Base-by-base conservation (phyloP, 768 basidiomycete genomes). In the Wakefieldia striispora region DNA sequence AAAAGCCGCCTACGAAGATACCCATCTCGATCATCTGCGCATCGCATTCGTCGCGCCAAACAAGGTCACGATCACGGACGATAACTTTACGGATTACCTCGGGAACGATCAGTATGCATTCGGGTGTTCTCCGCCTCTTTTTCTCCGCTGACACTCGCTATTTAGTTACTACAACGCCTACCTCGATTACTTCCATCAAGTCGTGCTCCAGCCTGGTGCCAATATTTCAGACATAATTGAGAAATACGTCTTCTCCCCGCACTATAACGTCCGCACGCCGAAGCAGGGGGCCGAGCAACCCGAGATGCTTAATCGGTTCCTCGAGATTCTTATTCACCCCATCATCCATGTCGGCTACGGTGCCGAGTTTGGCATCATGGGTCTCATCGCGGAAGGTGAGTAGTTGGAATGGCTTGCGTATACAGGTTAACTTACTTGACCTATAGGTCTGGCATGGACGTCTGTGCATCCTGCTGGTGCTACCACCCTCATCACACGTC, bases 311-410 rank as follows among this genome's bases (percentile, higher is more conserved):
- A 77, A 73, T 51, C 76, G 84, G 13, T 74, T 82, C 50, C 54
- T 84, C 27, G 74, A 77, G 12, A 83, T 82, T 17, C 65, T 88
- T 20, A 49, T 87, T 2, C 87, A 89, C 52, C 82, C 85, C 0
- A 54, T 86, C 48, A 86, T 88, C 34, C 82, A 87, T 57, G 54
- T 70, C 4, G 85, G 82, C 4, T 79, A 80, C 59, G 86, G 84
- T 2, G 64, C 75, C 8, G 87, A 88, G 59, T 87, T 88, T 50
- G 75, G 76, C 13, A 44, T 87, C 29, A 77, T 75, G 11, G 86
- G 84, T 2, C 71, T 85, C 53, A 67, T 82, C 3, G 79, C 79
- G 3, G 86, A 88, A 72, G 84, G 86, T 82, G 24, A 10, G 43
- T 43, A 5, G 16, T 36, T 12, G 4, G 6, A 19, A 17, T 3